Evolutionary conservation across 2,329 filamentous ascomycete genomes (phyloP), one percentile per base, ranked within the genome.

Genomic region (Trichoderma pleuroti): DNA sequence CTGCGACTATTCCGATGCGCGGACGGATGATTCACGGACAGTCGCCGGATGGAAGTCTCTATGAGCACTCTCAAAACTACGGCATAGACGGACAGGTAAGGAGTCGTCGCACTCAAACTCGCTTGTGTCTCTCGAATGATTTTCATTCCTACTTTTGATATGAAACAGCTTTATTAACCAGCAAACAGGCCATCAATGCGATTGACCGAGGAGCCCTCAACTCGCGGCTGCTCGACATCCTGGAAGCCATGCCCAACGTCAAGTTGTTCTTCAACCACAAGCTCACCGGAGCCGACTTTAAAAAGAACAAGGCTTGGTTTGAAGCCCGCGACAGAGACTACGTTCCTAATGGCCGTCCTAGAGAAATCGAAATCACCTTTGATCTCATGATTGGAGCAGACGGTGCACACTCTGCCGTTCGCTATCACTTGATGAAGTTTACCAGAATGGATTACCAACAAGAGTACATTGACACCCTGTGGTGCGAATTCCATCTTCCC

Each of bases 401-500:
- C 77, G 96, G 96, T 9, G 96, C 96, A 0, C 95, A 99, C 81
- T 98, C 95, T 0, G 91, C 94, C 56, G 91, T 94, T 5, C 87
- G 96, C 65, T 97, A 93, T 78, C 94, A 98, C 78, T 84, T 99
- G 82, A 99, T 99, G 95, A 98, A 98, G 82, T 98, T 89, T 76
- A 88, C 91, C 1, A 90, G 92, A 12, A 93, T 98, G 88, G 90
- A 96, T 81, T 99, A 97, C 78, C 87, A 92, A 75, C 96, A 99
- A 79, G 90, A 93, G 76, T 99, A 99, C 80, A 96, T 99, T 78
- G 95, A 98, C 80, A 96, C 94, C 0, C 83, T 98, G 6, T 99
- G 96, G 96, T 98, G 95, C 80, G 96, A 99, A 78, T 98, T 99
- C 78, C 90, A 90, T 63, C 93, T 99, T 72, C 84, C 87, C 24